These are phyloP conservation scores for Boechera divaricarpa DNA, from an alignment of 345 rosid species.

Conservation along the genomic window DNA sequence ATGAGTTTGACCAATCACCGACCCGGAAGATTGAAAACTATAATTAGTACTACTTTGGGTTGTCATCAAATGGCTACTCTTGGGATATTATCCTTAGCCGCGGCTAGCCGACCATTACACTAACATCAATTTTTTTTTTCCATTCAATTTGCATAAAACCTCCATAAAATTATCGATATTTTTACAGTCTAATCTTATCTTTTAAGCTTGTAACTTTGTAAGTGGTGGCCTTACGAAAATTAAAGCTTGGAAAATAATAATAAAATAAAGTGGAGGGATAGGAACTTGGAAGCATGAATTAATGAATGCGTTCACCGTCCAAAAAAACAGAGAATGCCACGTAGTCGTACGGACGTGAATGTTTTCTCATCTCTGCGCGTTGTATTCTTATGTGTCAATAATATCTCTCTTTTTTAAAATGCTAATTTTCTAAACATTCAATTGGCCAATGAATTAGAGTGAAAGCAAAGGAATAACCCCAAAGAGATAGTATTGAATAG, in stretches of 20 bases:
- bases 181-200: constrained; percentile 24
- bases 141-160: constrained; percentile 18
- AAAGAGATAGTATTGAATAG: constrained; percentile 34
- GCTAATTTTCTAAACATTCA: background rate
- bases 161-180: background rate
- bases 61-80: constrained; percentile 32
- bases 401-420: background rate
- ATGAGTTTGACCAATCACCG: constrained; percentile 42
- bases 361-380: constrained; percentile 33
- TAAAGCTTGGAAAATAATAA: constrained; percentile 8
- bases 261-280: background rate
- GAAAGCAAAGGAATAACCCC: constrained; percentile 39
- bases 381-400: constrained; percentile 30
- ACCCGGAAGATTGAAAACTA: constrained; percentile 14
- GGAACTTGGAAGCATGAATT: constrained; percentile 18
- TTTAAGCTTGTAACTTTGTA: constrained; percentile 14
- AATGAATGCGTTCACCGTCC: constrained; percentile 43
- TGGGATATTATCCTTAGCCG: constrained; percentile 42
- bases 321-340: constrained; percentile 42
- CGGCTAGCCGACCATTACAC: constrained; percentile 43
- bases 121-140: background rate
- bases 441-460: constrained; percentile 39
- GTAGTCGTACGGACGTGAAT: constrained; percentile 42
- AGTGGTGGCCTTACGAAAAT: constrained; percentile 20
- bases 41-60: background rate